Evolutionary conservation across 129 eudicot species (phyloP), one percentile per base, ranked within the genome.

Genomic region (Erigeron canadensis): DNA sequence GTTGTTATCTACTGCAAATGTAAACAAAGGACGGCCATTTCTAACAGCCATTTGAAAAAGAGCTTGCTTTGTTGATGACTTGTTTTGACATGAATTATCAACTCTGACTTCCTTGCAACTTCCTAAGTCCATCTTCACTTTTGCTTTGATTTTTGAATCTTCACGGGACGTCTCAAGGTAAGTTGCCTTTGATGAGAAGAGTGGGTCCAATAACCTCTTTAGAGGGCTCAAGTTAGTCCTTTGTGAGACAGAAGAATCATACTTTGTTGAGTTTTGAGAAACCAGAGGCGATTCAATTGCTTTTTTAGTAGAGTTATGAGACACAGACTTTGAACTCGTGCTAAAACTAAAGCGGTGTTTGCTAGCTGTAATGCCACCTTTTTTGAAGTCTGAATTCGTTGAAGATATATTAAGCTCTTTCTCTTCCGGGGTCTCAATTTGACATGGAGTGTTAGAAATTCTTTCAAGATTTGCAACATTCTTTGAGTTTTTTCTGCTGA

Each of bases 1-100:
- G 73, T 82, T 83, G 77, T 86, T 82, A 77, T 86, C 95, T 45
- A 92, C 96, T 18, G 96, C 87, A 79, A 92, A 89, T 8, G 91
- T 92, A 72, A 84, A 92, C 16, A 86, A 73, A 45, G 98, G 96
- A 68, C 87, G 86, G 1, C 91, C 95, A 44, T 86, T 85, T 65
- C 83, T 92, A 19, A 85, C 77, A n/a, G 98, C 85, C 65, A 92
- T 78, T 67, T 85, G 96, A 45, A 92, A 79, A 51, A 83, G 86
- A 34, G 98, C 98, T 83, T 89, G 95, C 71, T 79, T 56, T 56
- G 63, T 72, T 55, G 81, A 43, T 57, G 90, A 69, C 41, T 70
- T 51, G 21, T 69, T 73, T 28, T 53, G 65, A 66, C 55, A 74
- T 22, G 95, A 69, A 44, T 53, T 45, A 28, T 67, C 72, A 22